Base-by-base conservation (phyloP, 805 yeast species). In the Yamadazyma insecticola region DNA sequence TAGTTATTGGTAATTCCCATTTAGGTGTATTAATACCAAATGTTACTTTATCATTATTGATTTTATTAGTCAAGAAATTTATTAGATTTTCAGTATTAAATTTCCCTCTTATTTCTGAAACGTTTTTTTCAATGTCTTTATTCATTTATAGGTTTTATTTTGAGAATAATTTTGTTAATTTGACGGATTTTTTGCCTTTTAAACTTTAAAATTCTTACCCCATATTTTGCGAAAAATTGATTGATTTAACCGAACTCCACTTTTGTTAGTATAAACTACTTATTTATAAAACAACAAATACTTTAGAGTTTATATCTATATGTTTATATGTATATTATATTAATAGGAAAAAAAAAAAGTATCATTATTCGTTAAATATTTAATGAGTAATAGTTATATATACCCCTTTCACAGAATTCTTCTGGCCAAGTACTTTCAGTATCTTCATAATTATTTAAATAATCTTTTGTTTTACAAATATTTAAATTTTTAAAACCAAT, bases 301-400 rank as follows among this genome's bases (percentile, higher is more conserved):
- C n/a, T n/a, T n/a, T n/a, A n/a, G n/a, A n/a, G n/a, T n/a, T n/a
- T n/a, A n/a, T n/a, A n/a, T n/a, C n/a, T n/a, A n/a, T n/a, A n/a
- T n/a, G n/a, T n/a, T n/a, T n/a, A n/a, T n/a, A n/a, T n/a, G n/a
- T n/a, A n/a, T n/a, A n/a, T n/a, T n/a, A n/a, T n/a, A n/a, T n/a
- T n/a, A n/a, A n/a, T n/a, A n/a, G n/a, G n/a, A n/a, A n/a, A n/a
- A n/a, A n/a, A n/a, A n/a, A n/a, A n/a, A n/a, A n/a, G n/a, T n/a
- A n/a, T n/a, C n/a, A n/a, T n/a, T n/a, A n/a, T n/a, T n/a, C n/a
- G n/a, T 23, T 23, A 38, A 23, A 70, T 67, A 43, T 73, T 74
- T 37, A 75, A 52, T 7, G 79, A 69, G 47, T 75, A 75, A 51
- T 75, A 75, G 40, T 70, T 72, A 50, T 75, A 75, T 9, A 75